Evolutionary conservation across 345 rosid species (phyloP), one percentile per base, ranked within the genome.

Genomic region (Brassica juncea): DNA sequence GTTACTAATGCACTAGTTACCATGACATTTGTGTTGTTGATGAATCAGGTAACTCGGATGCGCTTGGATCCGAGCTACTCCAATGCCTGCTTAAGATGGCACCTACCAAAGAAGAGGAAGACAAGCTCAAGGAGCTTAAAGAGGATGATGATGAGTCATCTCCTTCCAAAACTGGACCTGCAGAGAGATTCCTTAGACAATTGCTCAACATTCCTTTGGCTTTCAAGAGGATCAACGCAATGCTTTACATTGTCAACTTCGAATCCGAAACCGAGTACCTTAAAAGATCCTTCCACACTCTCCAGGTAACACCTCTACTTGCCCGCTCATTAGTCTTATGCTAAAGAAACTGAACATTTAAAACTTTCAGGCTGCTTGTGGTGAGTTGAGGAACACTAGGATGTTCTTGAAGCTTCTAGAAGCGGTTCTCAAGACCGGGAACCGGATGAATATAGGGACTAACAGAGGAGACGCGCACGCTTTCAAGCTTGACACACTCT

Each of bases 81-180:
- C 95, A 93, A 75, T 90, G 97, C 70, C 79, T 96, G 73, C 85
- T 92, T 61, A 96, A 92, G 88, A 96, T 96, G 99, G 92, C 98
- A 71, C 98, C 97, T 34, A 87, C 94, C 0, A 86, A 90, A 83
- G 99, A 93, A 77, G 98, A 96, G 85, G 97, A 90, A 74, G 83
- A 68, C 4, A 96, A 89, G 72, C 86, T 96, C 70, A 87, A 84
- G 78, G 97, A 90, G 73, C 89, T 87, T 87, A 89, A 89, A 55
- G 75, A 65, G 1, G 66, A 39, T n/a, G 37, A 88, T 52, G 57
- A 52, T 37, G 44, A 8, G 10, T 2, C 94, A 60, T 86, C 94
- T 1, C 97, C 90, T 8, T 72, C 82, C 69, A 93, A 93, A 84
- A 80, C 92, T 9, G 99, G 97, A 15, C 94, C 94, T 21, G 99